A percentile compares a stretch with the other conserved stretches of the same genome.
Conservation (phyloP, 768 basidiomycete species). For the Auricularia sp. region DNA sequence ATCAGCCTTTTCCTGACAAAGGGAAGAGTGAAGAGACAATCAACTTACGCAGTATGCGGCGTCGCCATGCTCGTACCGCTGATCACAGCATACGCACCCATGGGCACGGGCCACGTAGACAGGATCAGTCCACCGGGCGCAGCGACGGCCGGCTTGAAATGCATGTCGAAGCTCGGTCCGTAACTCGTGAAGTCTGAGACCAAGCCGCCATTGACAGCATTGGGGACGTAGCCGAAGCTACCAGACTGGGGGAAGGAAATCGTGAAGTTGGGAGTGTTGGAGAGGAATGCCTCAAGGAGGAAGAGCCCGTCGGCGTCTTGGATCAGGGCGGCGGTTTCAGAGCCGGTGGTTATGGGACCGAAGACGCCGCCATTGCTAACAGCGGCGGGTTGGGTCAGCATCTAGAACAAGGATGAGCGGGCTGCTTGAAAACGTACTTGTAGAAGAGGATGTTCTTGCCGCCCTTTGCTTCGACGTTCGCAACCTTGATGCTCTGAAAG, state of each 20-base stretch:
- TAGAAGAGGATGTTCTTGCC: constrained; percentile 9
- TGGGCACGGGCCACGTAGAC: constrained; percentile 9
- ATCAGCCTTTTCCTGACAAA: background rate
- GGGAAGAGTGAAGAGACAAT: background rate
- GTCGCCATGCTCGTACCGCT: background rate
- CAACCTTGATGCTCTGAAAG: constrained; percentile 12
- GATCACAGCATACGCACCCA: constrained; percentile 7
- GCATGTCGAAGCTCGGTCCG: constrained; percentile 19
- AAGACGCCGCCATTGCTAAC: constrained; percentile 4
- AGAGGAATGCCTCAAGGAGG: background rate
- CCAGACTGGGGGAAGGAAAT: constrained; percentile 2
- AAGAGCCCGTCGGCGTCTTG: constrained; percentile 6
- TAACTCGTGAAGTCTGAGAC: constrained; percentile 18
- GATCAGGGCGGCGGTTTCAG: constrained; percentile 5
- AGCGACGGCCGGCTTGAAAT: background rate
- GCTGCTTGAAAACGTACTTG: background rate
- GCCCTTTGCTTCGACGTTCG: constrained; percentile 13
- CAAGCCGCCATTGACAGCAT: constrained; percentile 20
- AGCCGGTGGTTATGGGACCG: background rate
- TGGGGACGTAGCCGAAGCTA: constrained; percentile 9
- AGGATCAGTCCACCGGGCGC: constrained; percentile 18
- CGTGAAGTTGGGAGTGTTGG: background rate
- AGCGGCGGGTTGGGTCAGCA: background rate
- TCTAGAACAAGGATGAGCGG: background rate
- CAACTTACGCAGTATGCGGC: background rate